phyloP scores from a whole-genome alignment of 148 eudicot species.

The Pouteria glomerata region DNA sequence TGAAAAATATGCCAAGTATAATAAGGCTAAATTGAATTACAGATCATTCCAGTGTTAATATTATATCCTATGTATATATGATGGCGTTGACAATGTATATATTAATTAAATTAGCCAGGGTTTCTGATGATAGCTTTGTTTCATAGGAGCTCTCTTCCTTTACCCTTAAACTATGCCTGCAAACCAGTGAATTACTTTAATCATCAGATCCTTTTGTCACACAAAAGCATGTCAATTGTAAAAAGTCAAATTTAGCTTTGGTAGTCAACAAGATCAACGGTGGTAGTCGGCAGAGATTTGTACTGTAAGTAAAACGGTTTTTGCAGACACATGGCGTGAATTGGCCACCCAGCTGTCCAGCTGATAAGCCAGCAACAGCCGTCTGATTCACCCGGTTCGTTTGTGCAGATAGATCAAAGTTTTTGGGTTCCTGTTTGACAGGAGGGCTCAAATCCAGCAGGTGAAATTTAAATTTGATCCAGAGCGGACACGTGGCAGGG shows the following conservation, averaged over 20 bases:
- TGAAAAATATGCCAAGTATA: constrained; percentile 4
- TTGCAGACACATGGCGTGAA: not conserved
- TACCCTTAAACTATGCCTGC: constrained; percentile 19
- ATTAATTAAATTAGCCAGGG: not conserved
- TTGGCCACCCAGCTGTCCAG: not conserved
- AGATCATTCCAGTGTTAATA: constrained; percentile 9
- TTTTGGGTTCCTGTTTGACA: not conserved
- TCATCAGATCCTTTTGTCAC: not conserved
- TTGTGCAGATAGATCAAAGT: not conserved
- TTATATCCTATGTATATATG: too few species aligned
- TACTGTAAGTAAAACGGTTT: not conserved
- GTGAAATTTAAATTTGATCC: not conserved
- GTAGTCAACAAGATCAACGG: not conserved
- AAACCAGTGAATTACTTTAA: constrained; percentile 1
- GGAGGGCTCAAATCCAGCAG: not conserved
- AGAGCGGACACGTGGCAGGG: not conserved
- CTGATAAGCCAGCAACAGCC: not conserved
- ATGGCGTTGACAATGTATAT: not conserved
- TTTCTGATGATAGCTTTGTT: not conserved
- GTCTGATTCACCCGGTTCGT: not conserved
- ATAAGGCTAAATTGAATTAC: not conserved
- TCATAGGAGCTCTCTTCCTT: not conserved
- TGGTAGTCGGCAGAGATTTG: constrained; percentile 14
- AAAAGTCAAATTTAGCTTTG: constrained; percentile 6
- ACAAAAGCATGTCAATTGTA: not conserved